Base-by-base conservation (phyloP, 164 flowering plant species). In the Nymphaea thermarum region DNA sequence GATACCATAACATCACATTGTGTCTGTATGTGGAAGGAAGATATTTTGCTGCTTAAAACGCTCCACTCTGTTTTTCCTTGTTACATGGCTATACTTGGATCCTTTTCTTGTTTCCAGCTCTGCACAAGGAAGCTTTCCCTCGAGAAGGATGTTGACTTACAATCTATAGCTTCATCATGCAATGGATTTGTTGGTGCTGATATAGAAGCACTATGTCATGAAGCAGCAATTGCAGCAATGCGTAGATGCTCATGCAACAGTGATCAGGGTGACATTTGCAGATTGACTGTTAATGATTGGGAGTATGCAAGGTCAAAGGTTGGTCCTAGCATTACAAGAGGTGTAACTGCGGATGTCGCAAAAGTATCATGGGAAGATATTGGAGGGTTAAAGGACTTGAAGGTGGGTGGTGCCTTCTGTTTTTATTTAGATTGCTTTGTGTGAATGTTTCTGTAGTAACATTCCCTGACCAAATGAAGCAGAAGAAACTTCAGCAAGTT, bases 151-250 rank as follows among this genome's bases (percentile, higher is more conserved):
- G 90, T 91, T 61, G 78, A 89, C 74, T 71, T 95, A 63, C 76
- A 69, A 79, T 85, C 84, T 61, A 74, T 92, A 76, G 98, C 98
- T 76, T 81, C 90, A 75, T 81, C 87, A 71, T 95, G 96, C 77
- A 88, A 89, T 80, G 98, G 99, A 66, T 95, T 80, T 80, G 97
- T 90, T 65, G 99, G 99, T 66, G 97, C 97, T 76, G 99, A 95
- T 84, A 78, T 95, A 72, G 96, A 95, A 79, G 89, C 97, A 67
- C 78, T 95, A 66, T 92, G 97, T 71, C 84, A 84, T 63, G 98
- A 92, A 70, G 97, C 98, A 71, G 67, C 82, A 45, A 63, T 79
- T 69, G 79, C 77, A 65, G 88, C 96, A 63, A 18, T 55, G 43
- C 73, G 71, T 70, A 86, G 83, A 68, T 73, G 78, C 67, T 66